These are phyloP conservation scores for Cardamine occulta DNA, from an alignment of 345 rosid genomes.

Conservation along the genomic window DNA sequence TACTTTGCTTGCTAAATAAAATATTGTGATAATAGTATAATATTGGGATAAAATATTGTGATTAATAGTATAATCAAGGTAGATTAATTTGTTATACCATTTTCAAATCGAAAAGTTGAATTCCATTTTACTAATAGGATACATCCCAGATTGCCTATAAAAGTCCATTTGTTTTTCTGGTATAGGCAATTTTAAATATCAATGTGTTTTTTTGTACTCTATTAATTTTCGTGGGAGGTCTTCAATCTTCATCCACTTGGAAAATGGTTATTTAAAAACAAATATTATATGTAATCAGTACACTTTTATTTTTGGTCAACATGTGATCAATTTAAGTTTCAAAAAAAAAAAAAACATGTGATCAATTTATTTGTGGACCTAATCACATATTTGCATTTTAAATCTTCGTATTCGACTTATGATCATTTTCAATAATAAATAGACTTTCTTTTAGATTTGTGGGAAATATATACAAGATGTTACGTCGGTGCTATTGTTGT, in stretches of 20 bases:
- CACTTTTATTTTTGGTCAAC: conserved; percentile 35
- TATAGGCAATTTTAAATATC: not conserved
- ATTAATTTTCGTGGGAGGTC: not conserved
- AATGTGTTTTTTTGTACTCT: not conserved
- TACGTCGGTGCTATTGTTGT: conserved; percentile 35
- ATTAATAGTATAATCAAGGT: not conserved
- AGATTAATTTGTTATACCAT: not conserved
- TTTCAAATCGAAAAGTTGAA: not conserved
- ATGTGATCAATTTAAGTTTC: conserved; percentile 21
- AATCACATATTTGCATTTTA: conserved; percentile 26
- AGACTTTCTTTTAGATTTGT: not conserved
- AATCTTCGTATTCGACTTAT: not conserved
- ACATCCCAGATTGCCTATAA: not conserved
- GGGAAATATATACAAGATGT: not conserved
- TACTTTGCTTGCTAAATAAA: not conserved
- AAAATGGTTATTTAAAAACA: conserved; percentile 1
- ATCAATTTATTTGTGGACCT: conserved; percentile 23
- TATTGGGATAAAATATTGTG: too few species aligned
- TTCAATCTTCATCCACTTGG: conserved; percentile 17
- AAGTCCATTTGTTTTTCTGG: conserved; percentile 13
- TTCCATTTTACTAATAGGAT: not conserved
- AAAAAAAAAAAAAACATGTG: too few species aligned
- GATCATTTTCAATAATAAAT: conserved; percentile 10
- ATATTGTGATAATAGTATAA: too few species aligned
- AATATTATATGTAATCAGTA: not conserved